Conservation (phyloP, 2,329 filamentous ascomycete genomes). For the Aureobasidium sp. region DNA sequence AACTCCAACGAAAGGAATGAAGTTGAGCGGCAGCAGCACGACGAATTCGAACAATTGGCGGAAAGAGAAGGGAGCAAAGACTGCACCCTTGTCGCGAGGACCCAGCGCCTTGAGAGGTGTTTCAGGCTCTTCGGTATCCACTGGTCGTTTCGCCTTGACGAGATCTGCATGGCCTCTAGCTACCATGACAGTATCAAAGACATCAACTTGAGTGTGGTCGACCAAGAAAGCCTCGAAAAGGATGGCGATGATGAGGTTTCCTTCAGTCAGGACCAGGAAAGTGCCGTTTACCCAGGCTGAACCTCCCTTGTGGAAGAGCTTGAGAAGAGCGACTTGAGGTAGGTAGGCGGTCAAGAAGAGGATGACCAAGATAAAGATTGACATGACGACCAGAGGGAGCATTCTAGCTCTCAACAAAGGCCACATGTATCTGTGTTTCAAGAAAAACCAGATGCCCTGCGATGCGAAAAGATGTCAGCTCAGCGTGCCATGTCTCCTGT, state of each 20-base stretch:
- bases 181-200: constrained; percentile 77
- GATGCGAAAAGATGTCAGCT: not conserved
- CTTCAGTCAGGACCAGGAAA: constrained; percentile 69
- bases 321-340: constrained; percentile 81
- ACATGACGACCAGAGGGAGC: constrained; percentile 74
- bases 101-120: constrained; percentile 74
- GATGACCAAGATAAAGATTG: constrained; percentile 71
- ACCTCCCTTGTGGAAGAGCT: constrained; percentile 72
- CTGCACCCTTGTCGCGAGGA: constrained; percentile 66
- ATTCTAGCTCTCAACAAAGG: constrained; percentile 73
- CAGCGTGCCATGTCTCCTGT: not conserved
- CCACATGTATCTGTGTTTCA: constrained; percentile 69
- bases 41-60: constrained; percentile 86
- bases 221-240: constrained; percentile 47
- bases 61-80: constrained; percentile 83
- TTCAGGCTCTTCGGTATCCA: constrained; percentile 62
- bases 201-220: constrained; percentile 70
- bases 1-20: constrained; percentile 76
- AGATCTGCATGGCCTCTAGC: constrained; percentile 65
- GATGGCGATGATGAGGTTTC: constrained; percentile 54
- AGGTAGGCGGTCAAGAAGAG: constrained; percentile 85
- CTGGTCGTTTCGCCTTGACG: constrained; percentile 53
- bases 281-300: constrained; percentile 87
- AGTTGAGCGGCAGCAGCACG: constrained; percentile 61
- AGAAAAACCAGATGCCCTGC: constrained; percentile 76